Conservation (phyloP, 2,329 filamentous ascomycete species). For the Aureobasidium namibiae region DNA sequence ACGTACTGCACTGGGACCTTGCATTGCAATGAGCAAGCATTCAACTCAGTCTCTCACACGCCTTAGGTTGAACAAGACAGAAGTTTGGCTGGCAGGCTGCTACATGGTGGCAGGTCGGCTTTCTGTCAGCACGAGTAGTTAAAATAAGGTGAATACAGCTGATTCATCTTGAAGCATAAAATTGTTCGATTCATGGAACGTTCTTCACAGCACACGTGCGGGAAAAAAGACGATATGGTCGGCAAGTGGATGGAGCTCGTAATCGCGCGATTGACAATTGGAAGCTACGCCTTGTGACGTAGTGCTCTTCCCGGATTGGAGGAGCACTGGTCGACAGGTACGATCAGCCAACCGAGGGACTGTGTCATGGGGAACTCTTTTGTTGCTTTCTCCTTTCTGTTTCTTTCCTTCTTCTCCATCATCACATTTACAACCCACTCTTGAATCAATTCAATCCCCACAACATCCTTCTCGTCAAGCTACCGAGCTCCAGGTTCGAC, state of each 20-base stretch:
- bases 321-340: conserved; percentile 6
- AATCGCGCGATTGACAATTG: conserved; percentile 6
- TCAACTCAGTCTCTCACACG: background rate
- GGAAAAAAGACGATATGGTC: background rate
- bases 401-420: conserved; percentile 5
- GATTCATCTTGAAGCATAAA: background rate
- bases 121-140: background rate
- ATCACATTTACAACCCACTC: background rate
- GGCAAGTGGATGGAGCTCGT: conserved; percentile 2
- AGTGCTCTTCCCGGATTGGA: background rate
- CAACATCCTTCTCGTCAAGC: background rate
- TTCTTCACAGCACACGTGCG: background rate
- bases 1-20: background rate
- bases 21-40: background rate
- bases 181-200: background rate
- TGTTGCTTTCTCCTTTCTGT: background rate
- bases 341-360: conserved; percentile 9
- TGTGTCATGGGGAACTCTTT: conserved; percentile 7
- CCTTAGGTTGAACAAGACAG: background rate
- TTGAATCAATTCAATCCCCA: background rate
- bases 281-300: background rate
- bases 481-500: background rate
- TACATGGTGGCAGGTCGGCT: background rate
- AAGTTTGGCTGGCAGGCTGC: background rate
- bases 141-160: background rate